These are phyloP conservation scores for Fusarium dimerum DNA, from an alignment of 2,329 filamentous ascomycete genomes.

Conservation along the genomic window DNA sequence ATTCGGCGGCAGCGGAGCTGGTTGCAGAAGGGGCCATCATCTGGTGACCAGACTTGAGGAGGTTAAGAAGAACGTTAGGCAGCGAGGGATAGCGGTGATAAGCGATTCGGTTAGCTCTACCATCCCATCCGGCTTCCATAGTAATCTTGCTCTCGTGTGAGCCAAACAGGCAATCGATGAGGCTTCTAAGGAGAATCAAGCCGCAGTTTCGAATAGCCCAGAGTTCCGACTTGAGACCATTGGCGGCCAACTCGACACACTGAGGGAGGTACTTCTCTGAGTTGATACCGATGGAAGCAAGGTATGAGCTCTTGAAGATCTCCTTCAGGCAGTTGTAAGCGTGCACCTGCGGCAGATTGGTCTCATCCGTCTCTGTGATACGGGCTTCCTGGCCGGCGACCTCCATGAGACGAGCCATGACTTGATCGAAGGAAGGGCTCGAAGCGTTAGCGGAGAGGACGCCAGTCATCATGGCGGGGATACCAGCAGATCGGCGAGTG, in stretches of 20 bases:
- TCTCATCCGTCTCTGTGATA: conserved; percentile 59
- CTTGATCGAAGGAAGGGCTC: conserved; percentile 62
- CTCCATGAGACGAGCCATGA: conserved; percentile 62
- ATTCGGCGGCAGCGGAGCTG: conserved; percentile 56
- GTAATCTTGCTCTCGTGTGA: conserved; percentile 69
- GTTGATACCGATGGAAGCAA: conserved; percentile 69
- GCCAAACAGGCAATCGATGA: conserved; percentile 78
- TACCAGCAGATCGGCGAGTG: conserved; percentile 87
- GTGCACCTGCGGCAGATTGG: conserved; percentile 85
- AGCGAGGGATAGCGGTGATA: conserved; percentile 70
- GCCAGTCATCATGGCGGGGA: conserved; percentile 83
- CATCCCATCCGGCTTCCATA: conserved; percentile 65
- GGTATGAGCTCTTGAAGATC: conserved; percentile 79
- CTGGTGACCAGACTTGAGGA: conserved; percentile 57
- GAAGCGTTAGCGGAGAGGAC: conserved; percentile 68
- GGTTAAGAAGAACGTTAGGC: conserved; percentile 61
- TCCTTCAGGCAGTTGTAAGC: conserved; percentile 93
- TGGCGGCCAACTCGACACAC: conserved; percentile 77
- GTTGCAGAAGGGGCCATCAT: conserved; percentile 41
- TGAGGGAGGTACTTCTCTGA: conserved; percentile 74
- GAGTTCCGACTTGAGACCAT: conserved; percentile 75
- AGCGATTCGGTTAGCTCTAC: conserved; percentile 64
- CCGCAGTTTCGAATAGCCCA: conserved; percentile 97
- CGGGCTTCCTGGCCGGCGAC: conserved; percentile 58
- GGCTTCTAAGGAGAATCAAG: conserved; percentile 80